Conservation (phyloP, 2,329 filamentous ascomycete species). For the Neoarthrinium moseri region DNA sequence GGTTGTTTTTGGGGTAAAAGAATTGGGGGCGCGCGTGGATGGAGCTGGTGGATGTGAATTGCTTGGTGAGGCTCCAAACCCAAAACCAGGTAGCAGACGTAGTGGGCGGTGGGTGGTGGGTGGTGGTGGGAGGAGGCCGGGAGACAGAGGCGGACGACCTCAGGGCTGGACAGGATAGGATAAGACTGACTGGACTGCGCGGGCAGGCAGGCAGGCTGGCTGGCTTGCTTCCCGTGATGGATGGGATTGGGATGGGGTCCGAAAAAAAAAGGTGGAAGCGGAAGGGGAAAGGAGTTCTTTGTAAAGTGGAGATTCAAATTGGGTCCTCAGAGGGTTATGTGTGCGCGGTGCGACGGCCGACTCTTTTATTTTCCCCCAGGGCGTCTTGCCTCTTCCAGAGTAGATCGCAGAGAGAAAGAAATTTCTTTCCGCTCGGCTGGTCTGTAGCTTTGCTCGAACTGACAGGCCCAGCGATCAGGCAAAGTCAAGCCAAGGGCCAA, state of each 20-base stretch:
- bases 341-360: constrained; percentile 26
- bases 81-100: constrained; percentile 25
- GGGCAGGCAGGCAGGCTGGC: neutral
- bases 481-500: constrained; percentile 4
- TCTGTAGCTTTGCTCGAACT: neutral
- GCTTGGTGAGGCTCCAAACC: constrained; percentile 30
- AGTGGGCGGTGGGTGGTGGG: constrained; percentile 16
- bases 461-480: neutral
- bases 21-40: constrained; percentile 33
- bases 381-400: constrained; percentile 20
- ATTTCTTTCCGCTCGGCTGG: constrained; percentile 8
- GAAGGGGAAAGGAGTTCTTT: constrained; percentile 15
- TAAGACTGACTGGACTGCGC: too few relatives aligned
- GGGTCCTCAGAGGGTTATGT: constrained; percentile 22
- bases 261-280: constrained; percentile 14
- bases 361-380: constrained; percentile 27
- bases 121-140: constrained; percentile 1
- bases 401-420: neutral
- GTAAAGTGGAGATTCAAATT: constrained; percentile 35
- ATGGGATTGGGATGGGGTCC: constrained; percentile 31
- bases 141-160: neutral
- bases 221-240: too few relatives aligned
- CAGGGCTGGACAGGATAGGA: neutral
- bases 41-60: constrained; percentile 30
- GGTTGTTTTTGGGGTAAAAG: constrained; percentile 29